Evolutionary conservation across 2,329 filamentous ascomycete genomes (phyloP).

Genomic region (Arthrinium phaeospermum): DNA sequence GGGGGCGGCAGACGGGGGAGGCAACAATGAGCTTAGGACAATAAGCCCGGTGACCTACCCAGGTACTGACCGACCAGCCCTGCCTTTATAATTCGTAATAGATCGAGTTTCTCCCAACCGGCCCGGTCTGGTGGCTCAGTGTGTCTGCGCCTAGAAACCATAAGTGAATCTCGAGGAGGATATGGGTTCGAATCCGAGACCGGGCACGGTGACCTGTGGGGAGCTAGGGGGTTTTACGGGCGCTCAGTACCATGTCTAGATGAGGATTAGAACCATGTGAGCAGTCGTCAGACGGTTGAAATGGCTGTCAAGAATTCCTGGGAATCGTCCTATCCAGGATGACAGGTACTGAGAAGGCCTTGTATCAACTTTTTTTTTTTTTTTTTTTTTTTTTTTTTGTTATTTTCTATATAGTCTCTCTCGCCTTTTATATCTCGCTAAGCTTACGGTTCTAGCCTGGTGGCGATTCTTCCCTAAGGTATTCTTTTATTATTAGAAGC

Average conservation of each 20-base stretch:
- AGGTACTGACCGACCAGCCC: not conserved
- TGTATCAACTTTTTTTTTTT: not conserved
- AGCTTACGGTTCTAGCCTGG: no score
- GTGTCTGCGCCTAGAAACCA: not conserved
- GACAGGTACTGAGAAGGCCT: not conserved
- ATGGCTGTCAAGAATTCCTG: not conserved
- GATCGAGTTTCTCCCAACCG: not conserved
- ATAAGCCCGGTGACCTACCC: not conserved
- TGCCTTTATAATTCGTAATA: not conserved
- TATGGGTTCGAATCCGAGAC: not conserved
- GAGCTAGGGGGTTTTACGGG: not conserved
- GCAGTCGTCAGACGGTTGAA: not conserved
- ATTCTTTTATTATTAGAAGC: no score
- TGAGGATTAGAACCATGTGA: not conserved
- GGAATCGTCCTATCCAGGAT: no score
- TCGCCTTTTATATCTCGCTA: not conserved
- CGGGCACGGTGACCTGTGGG: no score
- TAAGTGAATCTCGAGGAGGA: constrained; percentile 7
- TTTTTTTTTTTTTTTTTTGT: not conserved
- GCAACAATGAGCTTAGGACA: not conserved
- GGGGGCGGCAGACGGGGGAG: no score
- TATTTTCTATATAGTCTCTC: not conserved
- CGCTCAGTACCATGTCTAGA: not conserved
- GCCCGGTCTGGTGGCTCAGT: constrained; percentile 1
- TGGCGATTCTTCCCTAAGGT: no score